These are phyloP conservation scores for Parietichytrium sp. DNA, from an alignment of 108 stramenopile species.

Conservation along the genomic window DNA sequence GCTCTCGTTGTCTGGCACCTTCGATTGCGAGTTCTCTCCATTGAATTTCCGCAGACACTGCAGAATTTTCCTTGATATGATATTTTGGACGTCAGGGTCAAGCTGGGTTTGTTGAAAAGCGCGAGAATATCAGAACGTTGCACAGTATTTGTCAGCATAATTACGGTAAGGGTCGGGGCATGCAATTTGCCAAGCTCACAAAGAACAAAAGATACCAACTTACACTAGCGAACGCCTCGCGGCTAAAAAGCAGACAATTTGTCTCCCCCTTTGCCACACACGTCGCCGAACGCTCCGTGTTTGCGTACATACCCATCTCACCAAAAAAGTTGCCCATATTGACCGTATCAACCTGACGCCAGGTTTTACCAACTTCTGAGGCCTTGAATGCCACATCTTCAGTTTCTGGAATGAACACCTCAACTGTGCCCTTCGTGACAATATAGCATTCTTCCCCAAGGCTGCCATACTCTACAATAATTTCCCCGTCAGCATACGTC, in stretches of 20 bases:
- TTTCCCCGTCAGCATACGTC: not conserved
- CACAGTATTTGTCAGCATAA: too few relatives aligned
- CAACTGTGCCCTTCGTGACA: not conserved
- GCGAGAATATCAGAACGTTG: too few relatives aligned
- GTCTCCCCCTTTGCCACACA: not conserved
- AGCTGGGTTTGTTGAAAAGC: too few relatives aligned
- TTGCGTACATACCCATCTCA: conserved; percentile 24
- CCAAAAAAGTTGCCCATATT: conserved; percentile 17
- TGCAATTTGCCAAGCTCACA: too few relatives aligned
- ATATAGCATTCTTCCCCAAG: not conserved
- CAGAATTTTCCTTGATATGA: too few relatives aligned
- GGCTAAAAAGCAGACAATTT: not conserved
- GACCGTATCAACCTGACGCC: not conserved
- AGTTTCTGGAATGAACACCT: not conserved
- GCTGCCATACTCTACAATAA: not conserved
- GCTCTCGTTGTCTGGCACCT: too few relatives aligned
- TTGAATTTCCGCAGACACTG: too few relatives aligned
- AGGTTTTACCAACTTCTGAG: not conserved
- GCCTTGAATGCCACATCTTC: not conserved
- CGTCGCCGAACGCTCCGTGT: not conserved
- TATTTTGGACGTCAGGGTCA: too few relatives aligned
- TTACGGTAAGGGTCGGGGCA: too few relatives aligned
- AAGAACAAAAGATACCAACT: too few relatives aligned
- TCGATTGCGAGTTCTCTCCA: too few relatives aligned
- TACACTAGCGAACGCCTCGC: not conserved